phyloP scores from a whole-genome alignment of 2,329 filamentous ascomycete genomes.

The Alternaria tenuissima region DNA sequence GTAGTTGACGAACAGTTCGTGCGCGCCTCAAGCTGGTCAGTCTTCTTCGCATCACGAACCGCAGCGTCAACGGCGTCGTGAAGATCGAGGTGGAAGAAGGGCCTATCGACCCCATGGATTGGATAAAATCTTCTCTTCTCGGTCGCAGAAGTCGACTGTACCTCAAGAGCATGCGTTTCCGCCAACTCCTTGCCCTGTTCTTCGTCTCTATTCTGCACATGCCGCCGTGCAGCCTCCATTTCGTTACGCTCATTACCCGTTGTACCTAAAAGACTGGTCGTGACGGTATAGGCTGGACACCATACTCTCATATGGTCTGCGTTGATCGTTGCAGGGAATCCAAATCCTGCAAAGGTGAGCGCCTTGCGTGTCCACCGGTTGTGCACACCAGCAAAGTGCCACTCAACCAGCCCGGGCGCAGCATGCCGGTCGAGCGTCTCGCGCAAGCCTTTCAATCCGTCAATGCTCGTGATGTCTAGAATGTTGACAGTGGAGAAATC shows the following conservation, averaged over 20 bases:
- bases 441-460: constrained; percentile 63
- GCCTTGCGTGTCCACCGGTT: constrained; percentile 67
- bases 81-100: constrained; percentile 42
- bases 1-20: neutral
- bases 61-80: constrained; percentile 41
- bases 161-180: neutral
- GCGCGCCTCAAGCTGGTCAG: constrained; percentile 17
- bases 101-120: constrained; percentile 34
- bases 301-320: constrained; percentile 21
- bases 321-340: constrained; percentile 46
- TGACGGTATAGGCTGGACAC: constrained; percentile 37
- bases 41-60: constrained; percentile 32
- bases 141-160: neutral
- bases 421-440: constrained; percentile 63
- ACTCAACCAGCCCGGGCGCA: constrained; percentile 47
- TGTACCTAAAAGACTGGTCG: constrained; percentile 22
- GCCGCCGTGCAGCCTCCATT: constrained; percentile 5
- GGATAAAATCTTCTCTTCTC: constrained; percentile 7
- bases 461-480: constrained; percentile 64
- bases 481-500: constrained; percentile 66
- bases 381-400: constrained; percentile 60
- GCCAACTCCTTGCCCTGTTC: constrained; percentile 10
- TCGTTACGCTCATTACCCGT: constrained; percentile 27
- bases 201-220: constrained; percentile 13
- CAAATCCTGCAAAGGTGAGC: constrained; percentile 63